Conservation (phyloP, 495 filamentous ascomycete species). For the Beverwykella pulmonaria region DNA sequence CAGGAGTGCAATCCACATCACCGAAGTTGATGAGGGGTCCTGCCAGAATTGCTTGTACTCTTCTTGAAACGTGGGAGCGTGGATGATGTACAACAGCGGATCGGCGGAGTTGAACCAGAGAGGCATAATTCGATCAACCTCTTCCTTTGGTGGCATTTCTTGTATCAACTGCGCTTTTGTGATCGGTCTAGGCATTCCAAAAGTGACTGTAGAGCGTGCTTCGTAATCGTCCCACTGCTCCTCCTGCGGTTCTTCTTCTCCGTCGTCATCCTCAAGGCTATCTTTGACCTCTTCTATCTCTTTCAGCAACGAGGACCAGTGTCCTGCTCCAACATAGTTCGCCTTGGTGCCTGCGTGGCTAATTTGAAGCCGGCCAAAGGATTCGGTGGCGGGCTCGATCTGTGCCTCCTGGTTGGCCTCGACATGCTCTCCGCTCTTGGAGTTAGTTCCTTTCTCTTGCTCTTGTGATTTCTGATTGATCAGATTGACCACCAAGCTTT, state of each 20-base stretch:
- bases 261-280: slow-evolving; percentile 31
- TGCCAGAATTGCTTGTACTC: slow-evolving; percentile 48
- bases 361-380: slow-evolving; percentile 86
- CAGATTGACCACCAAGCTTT: slow-evolving; percentile 36
- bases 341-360: slow-evolving; percentile 56
- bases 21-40: slow-evolving; percentile 36
- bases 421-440: not conserved
- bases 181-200: slow-evolving; percentile 35
- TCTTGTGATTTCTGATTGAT: slow-evolving; percentile 35
- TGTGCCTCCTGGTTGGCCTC: slow-evolving; percentile 69
- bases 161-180: slow-evolving; percentile 39
- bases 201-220: slow-evolving; percentile 30
- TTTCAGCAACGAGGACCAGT: slow-evolving; percentile 85
- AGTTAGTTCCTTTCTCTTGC: not conserved
- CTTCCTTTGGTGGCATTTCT: slow-evolving; percentile 42
- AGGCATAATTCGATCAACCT: slow-evolving; percentile 43
- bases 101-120: slow-evolving; percentile 44
- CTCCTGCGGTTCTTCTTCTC: slow-evolving; percentile 8
- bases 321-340: slow-evolving; percentile 82
- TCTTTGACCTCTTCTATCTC: slow-evolving; percentile 59
- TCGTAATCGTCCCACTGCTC: slow-evolving; percentile 25
- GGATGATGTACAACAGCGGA: slow-evolving; percentile 34
- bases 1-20: slow-evolving; percentile 46
- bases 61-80: slow-evolving; percentile 46
- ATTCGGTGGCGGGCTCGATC: slow-evolving; percentile 65